Evolutionary conservation across 805 yeast genomes (phyloP), one percentile per base, ranked within the genome.

Genomic region (Ogataea minuta): DNA sequence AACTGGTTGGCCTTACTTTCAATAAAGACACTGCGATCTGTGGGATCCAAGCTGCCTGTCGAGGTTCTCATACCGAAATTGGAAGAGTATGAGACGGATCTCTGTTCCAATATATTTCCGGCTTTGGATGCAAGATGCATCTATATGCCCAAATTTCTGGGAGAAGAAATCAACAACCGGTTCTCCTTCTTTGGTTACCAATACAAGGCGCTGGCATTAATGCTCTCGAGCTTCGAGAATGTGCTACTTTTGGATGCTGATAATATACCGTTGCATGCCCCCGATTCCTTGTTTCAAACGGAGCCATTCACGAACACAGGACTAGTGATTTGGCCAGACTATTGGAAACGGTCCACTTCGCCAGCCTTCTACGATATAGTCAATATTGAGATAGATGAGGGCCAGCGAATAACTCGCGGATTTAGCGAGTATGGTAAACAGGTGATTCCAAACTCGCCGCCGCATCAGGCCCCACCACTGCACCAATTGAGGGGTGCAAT

Each of bases 61-160:
- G 96, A 88, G 63, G 81, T 89, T 7, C 71, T 85, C 49, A 81
- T 89, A 44, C 95, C 95, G 12, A 71, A 75, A 15, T 60, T 71
- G 15, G 77, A 76, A 21, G 93, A 84, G 53, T 84, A 76, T 52
- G 91, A 85, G 49, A 66, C 75, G 13, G 82, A 79, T 34, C 64
- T 83, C 28, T 87, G 95, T 58, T 72, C 72, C 4, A 59, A 61
- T 3, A 64, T 81, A 1, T 69, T 85, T 46, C 88, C 90, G 0
- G 56, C 58, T 13, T 60, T 79, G 37, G 72, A 77, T 43, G 90
- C 82, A 4, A 70, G 68, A 46, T 87, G 95, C 67, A 71, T 83
- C 5, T 67, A 74, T 32, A 60, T 85, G 56, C 71, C 75, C 9
- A 77, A 76, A 32, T 67, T 78, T 9, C 64, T 82, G 37, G 90